These are phyloP conservation scores for Leccinum fibrillosum DNA, from an alignment of 768 basidiomycete species.

Conservation along the genomic window DNA sequence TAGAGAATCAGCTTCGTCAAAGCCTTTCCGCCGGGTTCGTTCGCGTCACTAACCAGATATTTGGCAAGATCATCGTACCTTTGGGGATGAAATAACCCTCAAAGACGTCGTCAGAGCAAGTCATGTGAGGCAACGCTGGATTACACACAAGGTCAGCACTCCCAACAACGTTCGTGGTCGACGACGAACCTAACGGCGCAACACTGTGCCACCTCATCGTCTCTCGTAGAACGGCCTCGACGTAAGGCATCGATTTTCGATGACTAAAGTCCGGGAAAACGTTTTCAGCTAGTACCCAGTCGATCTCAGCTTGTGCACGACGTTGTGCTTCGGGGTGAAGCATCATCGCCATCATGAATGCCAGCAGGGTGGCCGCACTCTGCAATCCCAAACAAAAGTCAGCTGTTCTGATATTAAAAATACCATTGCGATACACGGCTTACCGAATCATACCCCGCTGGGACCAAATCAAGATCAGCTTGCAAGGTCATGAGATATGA, in stretches of 20 bases:
- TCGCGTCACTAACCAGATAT: conserved; percentile 24
- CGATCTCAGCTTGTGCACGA: conserved; percentile 31
- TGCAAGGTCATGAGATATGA: neutral
- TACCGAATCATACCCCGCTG: conserved; percentile 29
- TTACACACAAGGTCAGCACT: conserved; percentile 4
- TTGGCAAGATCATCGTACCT: conserved; percentile 29
- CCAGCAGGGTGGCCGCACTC: conserved; percentile 21
- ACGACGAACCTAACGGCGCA: conserved; percentile 25
- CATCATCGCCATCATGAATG: conserved; percentile 30
- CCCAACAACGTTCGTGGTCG: neutral
- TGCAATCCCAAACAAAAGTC: neutral
- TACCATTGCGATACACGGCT: neutral
- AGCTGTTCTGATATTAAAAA: neutral
- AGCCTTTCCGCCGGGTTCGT: neutral
- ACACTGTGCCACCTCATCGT: conserved; percentile 33
- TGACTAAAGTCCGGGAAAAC: conserved; percentile 26
- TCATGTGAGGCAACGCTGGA: conserved; percentile 29
- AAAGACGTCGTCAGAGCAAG: conserved; percentile 40
- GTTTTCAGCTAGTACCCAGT: conserved; percentile 14
- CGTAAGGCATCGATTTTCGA: conserved; percentile 23
- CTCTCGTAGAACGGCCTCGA: conserved; percentile 31
- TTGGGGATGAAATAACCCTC: conserved; percentile 39
- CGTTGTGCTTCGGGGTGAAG: conserved; percentile 29
- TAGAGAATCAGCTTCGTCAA: neutral
- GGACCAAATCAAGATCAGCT: neutral